Percentiles rank a stretch among this genome's conserved stretches.
Conservation (phyloP, 169 alveolate genomes). For the Cryptosporidium parvum region DNA sequence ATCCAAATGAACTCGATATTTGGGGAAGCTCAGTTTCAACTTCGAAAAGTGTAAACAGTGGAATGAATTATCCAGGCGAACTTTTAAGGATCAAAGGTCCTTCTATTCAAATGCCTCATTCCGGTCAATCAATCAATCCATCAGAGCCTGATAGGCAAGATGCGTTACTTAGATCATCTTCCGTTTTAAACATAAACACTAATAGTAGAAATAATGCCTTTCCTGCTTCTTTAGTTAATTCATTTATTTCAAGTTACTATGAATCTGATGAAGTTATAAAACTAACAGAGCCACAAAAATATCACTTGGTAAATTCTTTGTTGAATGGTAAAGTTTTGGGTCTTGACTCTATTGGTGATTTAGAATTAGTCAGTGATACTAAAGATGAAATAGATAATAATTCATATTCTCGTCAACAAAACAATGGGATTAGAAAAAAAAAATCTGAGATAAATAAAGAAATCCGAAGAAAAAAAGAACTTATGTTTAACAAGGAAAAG, state of each 20-base stretch:
- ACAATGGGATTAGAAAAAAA: slow-evolving; percentile 28
- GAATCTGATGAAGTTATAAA: slow-evolving; percentile 3
- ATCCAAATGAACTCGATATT: slow-evolving; percentile 33
- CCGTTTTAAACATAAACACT: not conserved
- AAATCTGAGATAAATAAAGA: slow-evolving; percentile 16
- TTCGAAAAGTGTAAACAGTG: not conserved
- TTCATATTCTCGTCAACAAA: not conserved
- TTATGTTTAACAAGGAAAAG: not conserved
- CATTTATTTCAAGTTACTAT: slow-evolving; percentile 25
- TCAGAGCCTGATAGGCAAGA: slow-evolving; percentile 31
- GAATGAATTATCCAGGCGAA: slow-evolving; percentile 26
- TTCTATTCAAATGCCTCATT: slow-evolving; percentile 11
- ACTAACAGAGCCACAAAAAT: slow-evolving; percentile 28
- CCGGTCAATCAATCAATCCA: slow-evolving; percentile 63
- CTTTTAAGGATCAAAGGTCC: slow-evolving; percentile 8
- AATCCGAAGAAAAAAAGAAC: slow-evolving; percentile 1
- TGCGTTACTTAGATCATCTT: not conserved
- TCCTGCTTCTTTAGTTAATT: slow-evolving; percentile 11
- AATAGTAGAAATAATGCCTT: not conserved
- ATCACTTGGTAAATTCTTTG: slow-evolving; percentile 3
- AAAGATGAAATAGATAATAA: not conserved
- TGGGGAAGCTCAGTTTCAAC: slow-evolving; percentile 42
- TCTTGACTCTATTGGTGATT: not conserved
- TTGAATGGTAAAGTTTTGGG: slow-evolving; percentile 21
- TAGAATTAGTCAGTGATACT: not conserved